A percentile compares a stretch with the other conserved stretches of the same genome.
Conservation (phyloP, 148 eudicot genomes). For the Fagopyrum homotropicum region DNA sequence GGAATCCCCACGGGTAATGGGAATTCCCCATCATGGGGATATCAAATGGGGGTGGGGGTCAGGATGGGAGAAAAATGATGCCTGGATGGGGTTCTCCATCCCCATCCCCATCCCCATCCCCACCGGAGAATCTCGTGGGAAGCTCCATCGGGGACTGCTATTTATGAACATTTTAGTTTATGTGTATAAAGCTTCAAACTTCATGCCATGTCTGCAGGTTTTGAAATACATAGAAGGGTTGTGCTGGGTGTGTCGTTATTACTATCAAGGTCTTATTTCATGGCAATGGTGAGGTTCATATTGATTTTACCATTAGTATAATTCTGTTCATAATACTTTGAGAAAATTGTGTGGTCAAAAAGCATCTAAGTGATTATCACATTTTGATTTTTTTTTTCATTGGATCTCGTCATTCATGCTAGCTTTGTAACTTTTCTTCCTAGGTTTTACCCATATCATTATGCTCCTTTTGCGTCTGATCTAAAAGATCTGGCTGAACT, state of each 20-base stretch:
- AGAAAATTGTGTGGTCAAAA: not conserved
- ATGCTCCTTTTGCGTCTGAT: constrained; percentile 99
- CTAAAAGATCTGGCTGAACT: constrained; percentile 75
- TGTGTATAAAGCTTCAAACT: constrained; percentile 14
- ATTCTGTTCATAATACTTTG: not conserved
- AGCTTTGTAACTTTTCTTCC: constrained; percentile 14
- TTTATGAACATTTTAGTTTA: not conserved
- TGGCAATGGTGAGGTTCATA: constrained; percentile 71
- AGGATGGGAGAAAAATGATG: too few relatives aligned
- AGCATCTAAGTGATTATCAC: not conserved
- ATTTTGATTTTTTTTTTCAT: constrained; percentile 6
- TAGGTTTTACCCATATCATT: constrained; percentile 98
- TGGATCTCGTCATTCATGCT: not conserved
- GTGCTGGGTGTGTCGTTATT: constrained; percentile 98
- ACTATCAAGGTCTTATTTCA: constrained; percentile 97
- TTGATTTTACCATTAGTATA: not conserved
- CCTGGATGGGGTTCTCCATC: too few relatives aligned
- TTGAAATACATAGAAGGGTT: constrained; percentile 90
- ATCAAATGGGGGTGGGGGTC: too few relatives aligned
- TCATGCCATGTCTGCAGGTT: constrained; percentile 47
- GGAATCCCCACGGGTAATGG: too few relatives aligned
- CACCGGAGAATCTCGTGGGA: too few relatives aligned
- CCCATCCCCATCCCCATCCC: too few relatives aligned
- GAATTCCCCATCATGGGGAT: too few relatives aligned
- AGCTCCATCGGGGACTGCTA: too few relatives aligned